Evolutionary conservation across 345 rosid species (phyloP).

Genomic region (Populus ilicifolia): DNA sequence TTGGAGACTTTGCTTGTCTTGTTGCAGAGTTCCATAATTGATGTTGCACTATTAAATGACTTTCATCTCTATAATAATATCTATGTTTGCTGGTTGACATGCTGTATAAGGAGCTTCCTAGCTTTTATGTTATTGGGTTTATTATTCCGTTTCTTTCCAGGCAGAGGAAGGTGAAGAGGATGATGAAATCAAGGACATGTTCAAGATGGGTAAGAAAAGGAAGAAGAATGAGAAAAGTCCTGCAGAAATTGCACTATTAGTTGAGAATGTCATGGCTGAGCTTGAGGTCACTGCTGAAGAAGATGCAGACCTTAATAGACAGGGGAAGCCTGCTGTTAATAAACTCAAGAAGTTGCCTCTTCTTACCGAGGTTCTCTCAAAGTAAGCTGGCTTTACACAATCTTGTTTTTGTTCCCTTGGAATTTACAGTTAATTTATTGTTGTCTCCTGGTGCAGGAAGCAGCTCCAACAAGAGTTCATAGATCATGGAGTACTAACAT

Average conservation of each 20-base stretch:
- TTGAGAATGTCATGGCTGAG: conserved; percentile 95
- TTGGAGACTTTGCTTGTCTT: neutral
- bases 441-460: conserved; percentile 49
- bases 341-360: conserved; percentile 90
- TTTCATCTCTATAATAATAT: neutral
- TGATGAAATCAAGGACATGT: conserved; percentile 74
- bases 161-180: conserved; percentile 94
- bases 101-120: neutral
- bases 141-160: conserved; percentile 30
- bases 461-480: conserved; percentile 94
- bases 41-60: neutral
- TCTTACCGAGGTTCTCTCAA: conserved; percentile 85
- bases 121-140: neutral
- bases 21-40: neutral
- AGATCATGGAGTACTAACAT: conserved; percentile 88
- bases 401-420: neutral
- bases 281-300: conserved; percentile 93
- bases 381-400: conserved; percentile 47
- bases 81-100: neutral
- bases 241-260: conserved; percentile 80
- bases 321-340: conserved; percentile 84
- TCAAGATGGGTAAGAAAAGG: conserved; percentile 82
- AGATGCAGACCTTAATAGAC: conserved; percentile 81
- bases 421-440: conserved; percentile 1
- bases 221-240: conserved; percentile 85